Evolutionary conservation across 1,284 basidiomycete genomes (phyloP), one percentile per base, ranked within the genome.

Genomic region (Ceratobasidium papillatum): DNA sequence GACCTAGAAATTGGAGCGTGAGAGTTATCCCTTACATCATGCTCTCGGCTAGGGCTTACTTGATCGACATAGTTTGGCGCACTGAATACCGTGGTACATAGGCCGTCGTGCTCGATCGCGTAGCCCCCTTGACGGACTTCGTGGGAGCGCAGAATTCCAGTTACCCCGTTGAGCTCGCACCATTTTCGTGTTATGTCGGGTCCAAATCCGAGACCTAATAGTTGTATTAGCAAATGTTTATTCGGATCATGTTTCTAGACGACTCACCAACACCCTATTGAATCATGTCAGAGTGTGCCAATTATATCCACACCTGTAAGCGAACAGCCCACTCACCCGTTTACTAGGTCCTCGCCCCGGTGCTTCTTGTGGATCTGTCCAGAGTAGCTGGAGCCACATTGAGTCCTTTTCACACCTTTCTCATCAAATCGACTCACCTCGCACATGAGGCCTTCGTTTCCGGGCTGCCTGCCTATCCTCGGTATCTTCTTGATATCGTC

Each of bases 331-430:
- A 78, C 82, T 76, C 80, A 94, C 94, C 66, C 98, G 90, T 87
- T 99, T 99, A 80, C 94, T 96, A 3, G 97, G 97, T 0, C 96
- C 96, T 49, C 98, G 90, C n/a, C 98, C 98, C 14, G 90, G 90
- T 58, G 86, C 82, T 52, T 92, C 91, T 83, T 99, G 97, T 30
- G 98, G 97, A 84, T 99, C 98, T 8, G 95, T 98, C 96, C 96
- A 98, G 27, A 98, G 86, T 34, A 91, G 81, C 87, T 90, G 61
- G 51, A 63, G 5, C 22, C 22, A 47, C 27, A 19, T 36, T 38
- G 17, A 36, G 51, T 68, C 32, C 11, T n/a, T 34, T 14, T 14
- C 0, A 25, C 56, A 9, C 25, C 41, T 7, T 11, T 30, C 14
- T 7, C 52, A 54, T 19, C 22, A 25, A 14, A 27, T 43, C 8